Base-by-base conservation (phyloP, 495 filamentous ascomycete species). In the Lepraria neglecta region DNA sequence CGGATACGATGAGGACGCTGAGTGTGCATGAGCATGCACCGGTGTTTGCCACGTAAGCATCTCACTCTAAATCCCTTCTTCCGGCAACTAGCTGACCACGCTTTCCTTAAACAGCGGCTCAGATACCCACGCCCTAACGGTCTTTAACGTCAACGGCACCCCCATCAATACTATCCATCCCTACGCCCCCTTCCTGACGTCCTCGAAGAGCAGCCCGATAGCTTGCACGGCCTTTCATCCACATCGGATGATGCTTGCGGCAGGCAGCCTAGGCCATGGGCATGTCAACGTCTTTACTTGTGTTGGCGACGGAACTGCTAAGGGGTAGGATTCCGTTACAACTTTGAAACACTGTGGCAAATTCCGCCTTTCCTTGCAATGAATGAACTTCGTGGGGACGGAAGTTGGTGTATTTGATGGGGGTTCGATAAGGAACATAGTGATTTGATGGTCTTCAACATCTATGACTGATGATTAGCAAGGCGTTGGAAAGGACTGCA, bases 11-110 rank as follows among this genome's bases (percentile, higher is more conserved):
- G 65, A 79, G 90, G 64, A 92, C 89, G 21, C 80, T 96, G 62
- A 92, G 89, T 70, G 90, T 94, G 28, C 94, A 99, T 74, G 94
- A 99, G 72, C 95, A 97, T 74, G 84, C 95, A 50, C 94, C 94
- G 33, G 92, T 99, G 7, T 95, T 97, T 78, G 90, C 90, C 68
- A 85, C 92, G 91, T 96, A 89, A 75, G 88, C 84, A 31, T 40
- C 52, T 7, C 52, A 50, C 19, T 46, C 40, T 35, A 12, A 7
- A 40, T 14, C 44, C 35, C 58, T n/a, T 35, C 40, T 6, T 51
- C 35, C 10, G 4, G 45, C 19, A 9, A 30, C n/a, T 45, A 42
- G n/a, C 58, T 58, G 53, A 60, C 11, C 58, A 24, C 15, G 3
- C 45, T 28, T 28, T 35, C 40, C 12, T 33, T 33, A 17, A 42